A percentile compares a stretch with the other conserved stretches of the same genome.
Evolutionary conservation across 305 asterid genomes (phyloP).

Genomic region (Fraxinus xanthoxyloides): DNA sequence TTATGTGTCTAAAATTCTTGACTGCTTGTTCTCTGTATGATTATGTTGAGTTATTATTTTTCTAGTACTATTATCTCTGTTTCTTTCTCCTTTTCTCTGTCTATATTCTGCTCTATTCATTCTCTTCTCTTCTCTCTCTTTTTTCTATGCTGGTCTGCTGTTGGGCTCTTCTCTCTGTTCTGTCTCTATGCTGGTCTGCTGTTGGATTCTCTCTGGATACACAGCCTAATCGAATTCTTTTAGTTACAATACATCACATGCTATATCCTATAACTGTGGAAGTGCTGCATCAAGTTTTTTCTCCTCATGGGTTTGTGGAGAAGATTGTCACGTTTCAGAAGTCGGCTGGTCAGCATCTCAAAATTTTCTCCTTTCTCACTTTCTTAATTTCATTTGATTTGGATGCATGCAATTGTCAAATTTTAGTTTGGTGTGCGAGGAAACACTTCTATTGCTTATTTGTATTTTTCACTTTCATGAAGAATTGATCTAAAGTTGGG

Average conservation of each 20-base stretch:
- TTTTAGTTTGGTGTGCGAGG: conserved; percentile 19
- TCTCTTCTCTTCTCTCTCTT: conserved; percentile 84
- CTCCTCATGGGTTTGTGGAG: conserved; percentile 98
- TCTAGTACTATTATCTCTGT: conserved; percentile 36
- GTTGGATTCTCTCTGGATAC: conserved; percentile 70
- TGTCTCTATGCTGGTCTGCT: conserved; percentile 76
- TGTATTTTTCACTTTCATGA: conserved; percentile 21
- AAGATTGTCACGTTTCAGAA: conserved; percentile 99
- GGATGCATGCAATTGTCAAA: conserved; percentile 28
- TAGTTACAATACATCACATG: conserved; percentile 99
- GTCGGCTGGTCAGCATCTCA: conserved; percentile 99
- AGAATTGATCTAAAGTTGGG: conserved; percentile 5
- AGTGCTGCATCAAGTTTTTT: conserved; percentile 99
- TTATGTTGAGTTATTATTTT: conserved; percentile 30
- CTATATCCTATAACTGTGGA: conserved; percentile 99
- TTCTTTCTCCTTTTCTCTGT: conserved; percentile 48
- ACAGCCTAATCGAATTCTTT: conserved; percentile 99
- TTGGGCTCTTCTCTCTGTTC: conserved; percentile 74
- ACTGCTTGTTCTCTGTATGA: conserved; percentile 16
- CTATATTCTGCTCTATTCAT: conserved; percentile 72
- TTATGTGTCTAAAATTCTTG: conserved; percentile 11
- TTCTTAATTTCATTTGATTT: conserved; percentile 40
- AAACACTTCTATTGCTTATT: conserved; percentile 18
- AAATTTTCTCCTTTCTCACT: conserved; percentile 49
- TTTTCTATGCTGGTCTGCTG: conserved; percentile 83